These are phyloP conservation scores for Penicillium crystallinum DNA, from an alignment of 495 filamentous ascomycete species.

Conservation along the genomic window DNA sequence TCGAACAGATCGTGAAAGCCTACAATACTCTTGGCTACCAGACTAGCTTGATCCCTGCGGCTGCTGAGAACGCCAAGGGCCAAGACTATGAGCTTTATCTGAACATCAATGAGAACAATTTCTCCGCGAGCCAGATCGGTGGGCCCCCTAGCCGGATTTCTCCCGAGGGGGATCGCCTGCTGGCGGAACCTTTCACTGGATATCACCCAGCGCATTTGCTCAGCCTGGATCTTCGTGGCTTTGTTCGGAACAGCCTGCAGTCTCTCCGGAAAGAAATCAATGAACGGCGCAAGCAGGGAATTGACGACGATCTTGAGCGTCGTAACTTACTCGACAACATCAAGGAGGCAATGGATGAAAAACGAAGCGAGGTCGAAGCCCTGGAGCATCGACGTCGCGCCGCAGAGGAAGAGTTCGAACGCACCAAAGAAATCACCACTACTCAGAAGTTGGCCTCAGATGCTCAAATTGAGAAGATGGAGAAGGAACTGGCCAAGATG, in stretches of 20 bases:
- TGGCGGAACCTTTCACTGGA: constrained; percentile 74
- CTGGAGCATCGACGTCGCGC: constrained; percentile 79
- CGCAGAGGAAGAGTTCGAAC: constrained; percentile 90
- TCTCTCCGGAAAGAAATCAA: constrained; percentile 80
- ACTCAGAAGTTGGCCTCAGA: constrained; percentile 84
- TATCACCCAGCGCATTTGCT: constrained; percentile 86
- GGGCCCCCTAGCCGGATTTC: constrained; percentile 45
- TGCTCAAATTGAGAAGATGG: constrained; percentile 95
- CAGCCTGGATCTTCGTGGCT: constrained; percentile 76
- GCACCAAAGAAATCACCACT: constrained; percentile 80
- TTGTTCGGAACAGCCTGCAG: constrained; percentile 72
- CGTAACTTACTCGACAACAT: constrained; percentile 88
- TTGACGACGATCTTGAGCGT: constrained; percentile 85
- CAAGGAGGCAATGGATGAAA: constrained; percentile 93
- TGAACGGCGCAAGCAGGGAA: constrained; percentile 70
- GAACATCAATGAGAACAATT: constrained; percentile 70
- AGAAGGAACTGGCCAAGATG: constrained; percentile 94
- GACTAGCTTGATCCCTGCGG: constrained; percentile 78
- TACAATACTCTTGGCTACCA: constrained; percentile 95
- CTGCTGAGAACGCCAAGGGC: constrained; percentile 79
- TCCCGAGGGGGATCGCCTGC: constrained; percentile 58
- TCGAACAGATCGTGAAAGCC: constrained; percentile 76
- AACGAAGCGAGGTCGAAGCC: constrained; percentile 82
- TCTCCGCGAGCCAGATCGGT: constrained; percentile 67
- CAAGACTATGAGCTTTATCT: constrained; percentile 76